Conservation (phyloP, 768 basidiomycete genomes). For the Dioszegia hungarica region DNA sequence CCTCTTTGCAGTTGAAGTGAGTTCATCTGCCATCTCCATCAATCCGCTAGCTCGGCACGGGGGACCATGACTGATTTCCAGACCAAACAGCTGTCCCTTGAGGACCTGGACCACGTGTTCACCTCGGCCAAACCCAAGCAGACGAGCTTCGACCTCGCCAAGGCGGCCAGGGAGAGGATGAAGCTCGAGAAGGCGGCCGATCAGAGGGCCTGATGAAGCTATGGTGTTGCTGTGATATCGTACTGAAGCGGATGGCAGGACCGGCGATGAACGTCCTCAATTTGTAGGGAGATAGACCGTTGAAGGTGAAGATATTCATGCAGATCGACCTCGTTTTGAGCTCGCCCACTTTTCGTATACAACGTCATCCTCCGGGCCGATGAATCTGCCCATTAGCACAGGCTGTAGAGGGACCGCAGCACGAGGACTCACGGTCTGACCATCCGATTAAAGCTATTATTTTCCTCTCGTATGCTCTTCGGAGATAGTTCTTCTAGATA, state of each 20-base stretch:
- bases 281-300: too few relatives aligned
- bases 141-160: constrained; percentile 12
- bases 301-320: too few relatives aligned
- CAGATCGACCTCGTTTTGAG: not conserved
- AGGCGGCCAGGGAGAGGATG: not conserved
- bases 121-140: constrained; percentile 23
- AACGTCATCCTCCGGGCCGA: constrained; percentile 39
- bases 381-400: constrained; percentile 19
- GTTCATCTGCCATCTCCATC: too few relatives aligned
- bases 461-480: constrained; percentile 27
- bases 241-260: too few relatives aligned
- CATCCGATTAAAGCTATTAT: constrained; percentile 45
- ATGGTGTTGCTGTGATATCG: too few relatives aligned
- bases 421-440: constrained; percentile 42
- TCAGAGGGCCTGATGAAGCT: too few relatives aligned
- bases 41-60: too few relatives aligned
- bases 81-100: constrained; percentile 56
- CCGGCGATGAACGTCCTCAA: too few relatives aligned
- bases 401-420: too few relatives aligned
- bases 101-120: constrained; percentile 56
- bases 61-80: constrained; percentile 53
- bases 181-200: not conserved
- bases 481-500: constrained; percentile 45
- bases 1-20: constrained; percentile 51
- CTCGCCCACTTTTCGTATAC: constrained; percentile 19